Conservation (phyloP, 768 basidiomycete genomes). For the Boletellus ananas region DNA sequence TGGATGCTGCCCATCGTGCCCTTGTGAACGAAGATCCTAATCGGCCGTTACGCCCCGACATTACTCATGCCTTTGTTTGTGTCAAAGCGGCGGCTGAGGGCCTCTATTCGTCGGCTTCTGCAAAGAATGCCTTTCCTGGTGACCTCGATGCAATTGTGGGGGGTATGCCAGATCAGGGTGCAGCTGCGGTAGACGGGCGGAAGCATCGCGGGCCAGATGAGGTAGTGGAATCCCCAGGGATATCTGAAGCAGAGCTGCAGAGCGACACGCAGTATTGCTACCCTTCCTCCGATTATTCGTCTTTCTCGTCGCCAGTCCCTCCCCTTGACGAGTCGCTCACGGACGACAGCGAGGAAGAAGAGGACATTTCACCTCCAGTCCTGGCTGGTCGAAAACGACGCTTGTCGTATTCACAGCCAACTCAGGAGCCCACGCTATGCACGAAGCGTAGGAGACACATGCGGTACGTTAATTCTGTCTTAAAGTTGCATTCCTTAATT, state of each 20-base stretch:
- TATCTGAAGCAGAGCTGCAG: neutral
- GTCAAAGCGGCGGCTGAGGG: conserved; percentile 28
- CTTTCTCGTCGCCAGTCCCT: too few relatives aligned
- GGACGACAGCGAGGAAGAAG: too few relatives aligned
- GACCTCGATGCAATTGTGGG: conserved; percentile 30
- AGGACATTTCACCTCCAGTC: conserved; percentile 3
- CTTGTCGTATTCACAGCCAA: neutral
- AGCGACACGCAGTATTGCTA: too few relatives aligned
- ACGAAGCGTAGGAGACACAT: too few relatives aligned
- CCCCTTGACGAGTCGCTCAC: too few relatives aligned
- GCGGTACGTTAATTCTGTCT: too few relatives aligned
- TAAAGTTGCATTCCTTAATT: too few relatives aligned
- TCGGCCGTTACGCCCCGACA: neutral
- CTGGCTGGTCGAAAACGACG: conserved; percentile 18
- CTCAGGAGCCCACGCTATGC: too few relatives aligned
- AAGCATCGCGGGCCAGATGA: neutral
- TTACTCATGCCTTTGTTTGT: conserved; percentile 24
- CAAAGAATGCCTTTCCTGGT: conserved; percentile 27
- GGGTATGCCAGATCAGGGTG: conserved; percentile 21
- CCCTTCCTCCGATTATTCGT: too few relatives aligned
- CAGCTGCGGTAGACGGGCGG: neutral
- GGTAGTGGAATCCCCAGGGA: neutral
- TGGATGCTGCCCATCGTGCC: conserved; percentile 24
- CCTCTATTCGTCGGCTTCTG: conserved; percentile 28
- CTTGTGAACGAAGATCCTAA: conserved; percentile 17